Percentiles rank a stretch among this genome's conserved stretches.
Evolutionary conservation across 306 rosid species (phyloP).

Genomic region (Rosa persica): DNA sequence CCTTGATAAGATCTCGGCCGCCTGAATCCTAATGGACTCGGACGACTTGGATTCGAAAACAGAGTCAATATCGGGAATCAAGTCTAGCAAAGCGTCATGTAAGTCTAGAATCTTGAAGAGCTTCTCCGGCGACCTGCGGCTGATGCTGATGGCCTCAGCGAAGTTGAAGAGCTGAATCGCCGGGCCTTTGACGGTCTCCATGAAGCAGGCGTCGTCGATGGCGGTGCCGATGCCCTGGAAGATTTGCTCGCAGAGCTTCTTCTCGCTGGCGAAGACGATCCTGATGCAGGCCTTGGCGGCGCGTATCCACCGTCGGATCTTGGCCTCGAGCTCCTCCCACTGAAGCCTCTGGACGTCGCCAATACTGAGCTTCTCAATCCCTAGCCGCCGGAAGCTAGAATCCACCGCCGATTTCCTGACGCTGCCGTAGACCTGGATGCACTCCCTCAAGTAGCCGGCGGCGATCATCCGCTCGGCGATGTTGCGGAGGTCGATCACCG

Average conservation of each 20-base stretch:
- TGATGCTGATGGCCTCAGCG: slow-evolving; percentile 87
- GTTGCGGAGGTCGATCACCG: slow-evolving; percentile 67
- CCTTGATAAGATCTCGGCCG: slow-evolving; percentile 86
- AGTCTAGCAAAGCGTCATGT: slow-evolving; percentile 81
- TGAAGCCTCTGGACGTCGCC: slow-evolving; percentile 92
- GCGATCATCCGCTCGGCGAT: slow-evolving; percentile 89
- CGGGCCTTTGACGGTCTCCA: slow-evolving; percentile 94
- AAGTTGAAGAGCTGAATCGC: slow-evolving; percentile 91
- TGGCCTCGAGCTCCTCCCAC: slow-evolving; percentile 81
- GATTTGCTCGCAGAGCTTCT: slow-evolving; percentile 83
- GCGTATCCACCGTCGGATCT: slow-evolving; percentile 90
- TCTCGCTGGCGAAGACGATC: slow-evolving; percentile 81
- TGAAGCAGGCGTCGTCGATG: slow-evolving; percentile 86
- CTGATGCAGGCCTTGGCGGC: slow-evolving; percentile 84
- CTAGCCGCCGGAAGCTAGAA: slow-evolving; percentile 65
- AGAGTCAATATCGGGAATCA: slow-evolving; percentile 80
- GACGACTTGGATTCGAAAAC: slow-evolving; percentile 90
- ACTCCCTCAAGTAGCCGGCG: slow-evolving; percentile 82
- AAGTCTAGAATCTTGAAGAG: slow-evolving; percentile 87
- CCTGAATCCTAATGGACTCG: slow-evolving; percentile 79
- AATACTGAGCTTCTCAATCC: slow-evolving; percentile 83
- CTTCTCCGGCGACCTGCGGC: slow-evolving; percentile 92
- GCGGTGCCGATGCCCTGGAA: slow-evolving; percentile 75
- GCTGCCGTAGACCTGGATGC: slow-evolving; percentile 90
- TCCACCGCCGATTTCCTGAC: slow-evolving; percentile 83